These are phyloP conservation scores for Candida tropicalis DNA, from an alignment of 1,139 yeast genomes.

Conservation along the genomic window DNA sequence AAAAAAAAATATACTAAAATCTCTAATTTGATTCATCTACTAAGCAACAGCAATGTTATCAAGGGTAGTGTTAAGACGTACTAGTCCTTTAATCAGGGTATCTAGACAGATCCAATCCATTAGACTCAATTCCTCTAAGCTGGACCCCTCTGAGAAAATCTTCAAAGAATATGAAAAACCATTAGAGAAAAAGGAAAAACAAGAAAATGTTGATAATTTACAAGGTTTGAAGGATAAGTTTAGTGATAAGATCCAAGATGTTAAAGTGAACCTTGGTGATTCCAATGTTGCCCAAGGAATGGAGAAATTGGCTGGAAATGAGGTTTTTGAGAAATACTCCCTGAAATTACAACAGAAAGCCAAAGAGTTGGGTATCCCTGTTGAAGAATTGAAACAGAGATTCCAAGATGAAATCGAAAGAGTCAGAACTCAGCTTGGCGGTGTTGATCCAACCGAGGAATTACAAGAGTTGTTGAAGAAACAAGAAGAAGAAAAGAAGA, in stretches of 20 bases:
- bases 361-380: constrained; percentile 38
- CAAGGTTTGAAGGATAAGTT: constrained; percentile 1
- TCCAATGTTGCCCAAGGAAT: constrained; percentile 1
- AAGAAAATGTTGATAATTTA: constrained; percentile 1
- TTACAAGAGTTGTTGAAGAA: constrained; percentile 57
- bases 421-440: constrained; percentile 57
- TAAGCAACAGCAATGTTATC: constrained; percentile 3
- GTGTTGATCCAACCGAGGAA: constrained; percentile 71
- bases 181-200: constrained; percentile 1
- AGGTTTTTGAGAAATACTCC: constrained; percentile 26
- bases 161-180: constrained; percentile 5
- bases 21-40: background rate
- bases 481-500: constrained; percentile 39
- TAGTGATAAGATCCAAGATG: constrained; percentile 4
- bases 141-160: constrained; percentile 6
- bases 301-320: constrained; percentile 10
- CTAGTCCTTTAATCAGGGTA: background rate
- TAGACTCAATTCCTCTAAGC: constrained; percentile 10
- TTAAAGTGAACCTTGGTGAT: constrained; percentile 1
- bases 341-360: constrained; percentile 42
- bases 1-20: background rate
- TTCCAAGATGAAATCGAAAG: constrained; percentile 62
- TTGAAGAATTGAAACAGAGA: constrained; percentile 65
- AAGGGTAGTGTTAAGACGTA: background rate
- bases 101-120: background rate